Conservation (phyloP, 345 rosid genomes). For the Combretum micranthum region DNA sequence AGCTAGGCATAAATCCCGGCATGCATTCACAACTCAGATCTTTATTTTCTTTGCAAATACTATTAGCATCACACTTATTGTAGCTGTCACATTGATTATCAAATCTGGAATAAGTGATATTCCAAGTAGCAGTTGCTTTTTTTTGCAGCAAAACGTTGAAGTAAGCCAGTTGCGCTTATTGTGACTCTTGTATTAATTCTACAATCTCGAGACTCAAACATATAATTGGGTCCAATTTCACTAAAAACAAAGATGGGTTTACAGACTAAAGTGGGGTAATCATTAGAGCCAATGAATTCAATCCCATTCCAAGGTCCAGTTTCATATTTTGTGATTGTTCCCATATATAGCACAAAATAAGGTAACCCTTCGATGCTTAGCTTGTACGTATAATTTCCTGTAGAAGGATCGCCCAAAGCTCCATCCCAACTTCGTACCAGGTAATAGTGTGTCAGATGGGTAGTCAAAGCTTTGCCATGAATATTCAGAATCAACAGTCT, state of each 20-base stretch:
- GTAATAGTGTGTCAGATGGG: constrained; percentile 25
- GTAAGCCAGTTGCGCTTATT: neutral
- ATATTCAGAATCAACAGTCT: neutral
- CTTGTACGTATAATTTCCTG: constrained; percentile 18
- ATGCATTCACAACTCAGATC: constrained; percentile 14
- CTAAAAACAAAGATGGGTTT: constrained; percentile 9
- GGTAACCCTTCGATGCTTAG: constrained; percentile 7
- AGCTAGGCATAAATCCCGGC: constrained; percentile 27
- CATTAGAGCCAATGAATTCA: constrained; percentile 19
- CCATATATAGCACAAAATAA: constrained; percentile 10
- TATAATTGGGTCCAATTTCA: constrained; percentile 13
- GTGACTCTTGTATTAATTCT: neutral
- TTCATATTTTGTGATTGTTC: neutral
- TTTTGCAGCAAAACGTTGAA: neutral
- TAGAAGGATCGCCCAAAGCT: constrained; percentile 17
- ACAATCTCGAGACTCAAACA: neutral
- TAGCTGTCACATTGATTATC: neutral
- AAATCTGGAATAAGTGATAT: neutral
- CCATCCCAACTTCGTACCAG: constrained; percentile 26
- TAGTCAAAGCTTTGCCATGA: constrained; percentile 31
- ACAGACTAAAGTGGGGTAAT: constrained; percentile 4
- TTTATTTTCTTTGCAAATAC: neutral
- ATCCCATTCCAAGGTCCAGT: constrained; percentile 32
- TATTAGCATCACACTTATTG: neutral
- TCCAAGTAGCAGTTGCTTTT: neutral